phyloP scores from a whole-genome alignment of 2,329 filamentous ascomycete species.

The Fusarium xyrophilum region DNA sequence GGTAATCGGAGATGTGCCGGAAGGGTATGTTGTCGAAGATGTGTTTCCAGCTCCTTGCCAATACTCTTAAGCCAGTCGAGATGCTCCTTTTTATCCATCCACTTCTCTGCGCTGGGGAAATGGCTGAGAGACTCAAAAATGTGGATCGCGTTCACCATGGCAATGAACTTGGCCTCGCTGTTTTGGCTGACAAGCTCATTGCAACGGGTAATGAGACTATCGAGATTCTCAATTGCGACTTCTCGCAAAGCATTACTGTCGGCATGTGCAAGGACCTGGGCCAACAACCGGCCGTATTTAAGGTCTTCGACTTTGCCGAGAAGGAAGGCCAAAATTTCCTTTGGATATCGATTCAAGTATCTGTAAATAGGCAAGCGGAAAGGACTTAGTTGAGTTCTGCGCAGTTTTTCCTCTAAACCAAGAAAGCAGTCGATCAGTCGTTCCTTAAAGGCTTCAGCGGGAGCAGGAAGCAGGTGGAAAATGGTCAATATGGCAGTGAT shows the following conservation, averaged over 20 bases:
- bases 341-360: constrained; percentile 91
- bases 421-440: constrained; percentile 89
- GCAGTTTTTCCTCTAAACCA: constrained; percentile 82
- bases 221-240: constrained; percentile 74
- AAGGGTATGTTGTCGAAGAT: constrained; percentile 73
- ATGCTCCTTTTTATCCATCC: constrained; percentile 73
- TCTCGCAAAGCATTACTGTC: constrained; percentile 78
- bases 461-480: constrained; percentile 91
- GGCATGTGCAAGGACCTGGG: constrained; percentile 80
- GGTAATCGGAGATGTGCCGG: constrained; percentile 78
- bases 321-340: constrained; percentile 84
- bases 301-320: constrained; percentile 81
- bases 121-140: constrained; percentile 80
- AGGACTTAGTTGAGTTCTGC: constrained; percentile 87
- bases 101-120: constrained; percentile 68
- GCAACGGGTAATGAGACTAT: constrained; percentile 72
- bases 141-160: constrained; percentile 87
- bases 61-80: constrained; percentile 67
- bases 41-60: constrained; percentile 79
- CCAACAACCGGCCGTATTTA: constrained; percentile 88
- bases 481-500: constrained; percentile 95
- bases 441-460: constrained; percentile 90
- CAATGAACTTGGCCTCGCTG: constrained; percentile 71
- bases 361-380: constrained; percentile 90
- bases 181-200: constrained; percentile 69